These are phyloP conservation scores for Mortierella alpina DNA, from an alignment of 192 early-diverging fungal genomes.

Conservation along the genomic window DNA sequence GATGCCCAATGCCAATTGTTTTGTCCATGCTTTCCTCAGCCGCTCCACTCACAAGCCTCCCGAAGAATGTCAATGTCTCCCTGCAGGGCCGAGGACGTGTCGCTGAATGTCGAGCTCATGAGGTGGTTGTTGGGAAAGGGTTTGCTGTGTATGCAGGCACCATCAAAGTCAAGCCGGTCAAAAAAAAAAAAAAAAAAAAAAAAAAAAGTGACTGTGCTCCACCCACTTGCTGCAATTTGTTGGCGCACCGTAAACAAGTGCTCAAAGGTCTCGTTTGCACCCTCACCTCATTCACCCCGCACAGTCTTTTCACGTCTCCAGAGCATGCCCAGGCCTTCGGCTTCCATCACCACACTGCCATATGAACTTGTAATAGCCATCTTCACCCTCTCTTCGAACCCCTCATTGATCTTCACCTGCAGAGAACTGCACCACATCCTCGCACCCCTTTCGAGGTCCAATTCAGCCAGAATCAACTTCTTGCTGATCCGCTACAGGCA, in stretches of 20 bases:
- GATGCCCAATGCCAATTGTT: background rate
- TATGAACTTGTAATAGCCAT: conserved; percentile 22
- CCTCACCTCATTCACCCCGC: too few species aligned
- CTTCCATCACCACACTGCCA: conserved; percentile 23
- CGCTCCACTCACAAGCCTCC: conserved; percentile 15
- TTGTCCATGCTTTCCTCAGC: too few species aligned
- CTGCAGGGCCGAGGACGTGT: conserved; percentile 15
- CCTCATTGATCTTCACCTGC: conserved; percentile 31
- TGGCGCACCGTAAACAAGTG: too few species aligned
- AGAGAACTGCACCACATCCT: conserved; percentile 22
- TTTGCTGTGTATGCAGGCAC: too few species aligned
- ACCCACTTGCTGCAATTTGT: too few species aligned
- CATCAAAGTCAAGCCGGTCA: too few species aligned
- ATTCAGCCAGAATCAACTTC: conserved; percentile 29
- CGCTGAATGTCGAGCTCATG: conserved; percentile 18
- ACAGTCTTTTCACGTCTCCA: background rate
- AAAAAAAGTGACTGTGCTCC: too few species aligned
- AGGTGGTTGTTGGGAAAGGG: too few species aligned
- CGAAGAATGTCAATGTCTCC: conserved; percentile 42
- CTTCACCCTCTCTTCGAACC: conserved; percentile 43
- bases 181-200: too few species aligned
- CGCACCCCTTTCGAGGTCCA: conserved; percentile 35
- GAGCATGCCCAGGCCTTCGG: conserved; percentile 4
- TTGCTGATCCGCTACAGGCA: conserved; percentile 36
- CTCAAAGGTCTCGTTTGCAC: too few species aligned